Base-by-base conservation (phyloP, 2,329 filamentous ascomycete genomes). In the Phaeomoniella chlamydospora region DNA sequence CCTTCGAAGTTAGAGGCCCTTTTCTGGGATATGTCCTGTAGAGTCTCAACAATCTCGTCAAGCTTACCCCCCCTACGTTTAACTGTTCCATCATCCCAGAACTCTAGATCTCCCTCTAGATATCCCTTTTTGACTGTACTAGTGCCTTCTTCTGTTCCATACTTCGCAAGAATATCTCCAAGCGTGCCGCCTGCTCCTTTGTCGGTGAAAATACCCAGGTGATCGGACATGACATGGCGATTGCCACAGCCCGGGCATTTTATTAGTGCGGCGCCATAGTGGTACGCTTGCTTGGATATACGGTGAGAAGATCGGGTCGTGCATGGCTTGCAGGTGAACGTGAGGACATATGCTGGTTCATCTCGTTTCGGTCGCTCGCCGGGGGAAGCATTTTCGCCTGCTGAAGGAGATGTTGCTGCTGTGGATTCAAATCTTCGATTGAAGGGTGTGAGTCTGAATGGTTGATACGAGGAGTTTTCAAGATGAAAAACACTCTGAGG, bases 201-300 rank as follows among this genome's bases (percentile, higher is more conserved):
- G 36, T 65, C 61, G 35, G 58, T 54, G 44, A 65, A 65, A 41
- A 77, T 72, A 47, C 73, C 75, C 35, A 98, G 61, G 56, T 98
- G 82, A 56, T 98, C 90, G 51, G 77, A 80, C 49, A 98, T 96
- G 45, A 98, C 62, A 62, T 98, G 90, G 15, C 86, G 72, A 53
- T 84, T 87, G 50, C 78, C 77, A 59, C 90, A 98, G 3, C 67
- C 65, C 0, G 90, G 88, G 54, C 90, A 98, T 19, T 80, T 79
- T 44, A 96, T 87, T 39, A 98, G 66, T 3, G 90, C 80, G 1
- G 85, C 88, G 22, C 90, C 90, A 43, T 78, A 69, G 58, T 96
- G 87, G 55, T 98, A 98, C 18, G 85, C 90, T 53, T 96, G 90
- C 58, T 96, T 94, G 18, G 84, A 85, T 48, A 98, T 68, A 35